Conservation (phyloP, 2,329 filamentous ascomycete genomes). For the Colletotrichum noveboracense region DNA sequence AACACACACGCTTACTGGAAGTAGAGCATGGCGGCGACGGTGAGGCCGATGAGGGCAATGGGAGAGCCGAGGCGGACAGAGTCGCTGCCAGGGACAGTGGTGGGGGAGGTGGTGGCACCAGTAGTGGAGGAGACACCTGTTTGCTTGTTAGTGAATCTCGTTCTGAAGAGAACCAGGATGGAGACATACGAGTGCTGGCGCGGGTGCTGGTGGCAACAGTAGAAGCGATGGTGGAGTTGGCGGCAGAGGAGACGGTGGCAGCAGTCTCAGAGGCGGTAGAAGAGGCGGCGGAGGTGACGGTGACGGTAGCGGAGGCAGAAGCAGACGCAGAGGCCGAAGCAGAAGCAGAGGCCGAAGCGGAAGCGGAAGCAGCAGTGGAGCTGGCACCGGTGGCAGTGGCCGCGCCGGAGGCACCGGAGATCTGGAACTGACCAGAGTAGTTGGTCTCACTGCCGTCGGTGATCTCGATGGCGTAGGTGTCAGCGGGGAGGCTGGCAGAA, state of each 20-base stretch:
- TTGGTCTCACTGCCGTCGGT: conserved; percentile 42
- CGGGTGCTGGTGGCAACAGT: conserved; percentile 21
- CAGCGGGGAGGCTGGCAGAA: conserved; percentile 37
- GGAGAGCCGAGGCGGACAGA: conserved; percentile 37
- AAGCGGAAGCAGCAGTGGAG: conserved; percentile 11
- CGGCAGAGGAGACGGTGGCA: conserved; percentile 15
- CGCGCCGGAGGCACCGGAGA: conserved; percentile 29
- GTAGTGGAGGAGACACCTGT: conserved; percentile 26
- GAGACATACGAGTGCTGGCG: conserved; percentile 15
- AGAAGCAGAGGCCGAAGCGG: conserved; percentile 21
- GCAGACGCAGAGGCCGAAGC: conserved; percentile 7
- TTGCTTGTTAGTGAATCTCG: not conserved
- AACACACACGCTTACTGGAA: conserved; percentile 38
- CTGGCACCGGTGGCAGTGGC: conserved; percentile 16
- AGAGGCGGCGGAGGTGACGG: conserved; percentile 22
- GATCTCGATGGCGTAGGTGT: conserved; percentile 52
- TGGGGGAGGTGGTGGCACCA: conserved; percentile 39
- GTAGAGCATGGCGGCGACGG: conserved; percentile 44
- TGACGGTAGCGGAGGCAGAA: conserved; percentile 17
- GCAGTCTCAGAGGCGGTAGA: conserved; percentile 15
- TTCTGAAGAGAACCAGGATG: not conserved
- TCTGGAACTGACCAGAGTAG: conserved; percentile 47
- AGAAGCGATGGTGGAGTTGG: conserved; percentile 4
- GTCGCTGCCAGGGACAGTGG: conserved; percentile 28
- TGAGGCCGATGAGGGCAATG: conserved; percentile 44